These are phyloP conservation scores for Candida tallmaniae DNA, from an alignment of 805 yeast genomes.

Conservation along the genomic window DNA sequence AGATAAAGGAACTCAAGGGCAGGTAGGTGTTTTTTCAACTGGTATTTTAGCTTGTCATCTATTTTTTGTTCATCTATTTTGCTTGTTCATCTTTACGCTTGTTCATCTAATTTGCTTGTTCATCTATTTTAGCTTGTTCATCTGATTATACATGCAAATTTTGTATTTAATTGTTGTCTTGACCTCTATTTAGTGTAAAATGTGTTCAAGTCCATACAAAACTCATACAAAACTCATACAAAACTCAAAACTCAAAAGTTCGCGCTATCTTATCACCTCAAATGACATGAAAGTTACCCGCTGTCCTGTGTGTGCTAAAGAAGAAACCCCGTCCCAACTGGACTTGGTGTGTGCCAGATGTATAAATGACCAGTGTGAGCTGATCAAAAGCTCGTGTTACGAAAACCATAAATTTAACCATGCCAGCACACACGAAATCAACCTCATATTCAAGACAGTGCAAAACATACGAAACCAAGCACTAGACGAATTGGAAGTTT, in stretches of 20 bases:
- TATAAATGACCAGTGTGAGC: slow-evolving; percentile 15
- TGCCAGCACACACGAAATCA: slow-evolving; percentile 19
- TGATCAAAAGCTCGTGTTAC: slow-evolving; percentile 20
- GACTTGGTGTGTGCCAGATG: slow-evolving; percentile 22
- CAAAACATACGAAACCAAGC: slow-evolving; percentile 9
- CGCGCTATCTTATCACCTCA: neutral
- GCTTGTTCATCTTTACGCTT: too few species aligned
- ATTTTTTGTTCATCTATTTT: too few species aligned
- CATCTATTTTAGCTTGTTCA: too few species aligned
- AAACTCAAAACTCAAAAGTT: too few species aligned
- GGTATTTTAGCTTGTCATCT: too few species aligned
- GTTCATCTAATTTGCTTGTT: too few species aligned
- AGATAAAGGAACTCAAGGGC: neutral
- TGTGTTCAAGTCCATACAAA: too few species aligned
- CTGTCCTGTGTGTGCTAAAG: slow-evolving; percentile 18
- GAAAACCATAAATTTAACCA: slow-evolving; percentile 22
- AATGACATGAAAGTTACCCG: neutral
- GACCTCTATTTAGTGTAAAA: too few species aligned
- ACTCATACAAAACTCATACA: too few species aligned
- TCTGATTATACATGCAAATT: too few species aligned
- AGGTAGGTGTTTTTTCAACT: too few species aligned
- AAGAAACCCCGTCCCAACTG: slow-evolving; percentile 5
- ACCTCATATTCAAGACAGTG: slow-evolving; percentile 20
- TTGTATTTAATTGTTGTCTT: too few species aligned
- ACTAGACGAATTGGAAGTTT: neutral